phyloP scores from a whole-genome alignment of 1,284 basidiomycete species.

The Fomitopsis pinicola region DNA sequence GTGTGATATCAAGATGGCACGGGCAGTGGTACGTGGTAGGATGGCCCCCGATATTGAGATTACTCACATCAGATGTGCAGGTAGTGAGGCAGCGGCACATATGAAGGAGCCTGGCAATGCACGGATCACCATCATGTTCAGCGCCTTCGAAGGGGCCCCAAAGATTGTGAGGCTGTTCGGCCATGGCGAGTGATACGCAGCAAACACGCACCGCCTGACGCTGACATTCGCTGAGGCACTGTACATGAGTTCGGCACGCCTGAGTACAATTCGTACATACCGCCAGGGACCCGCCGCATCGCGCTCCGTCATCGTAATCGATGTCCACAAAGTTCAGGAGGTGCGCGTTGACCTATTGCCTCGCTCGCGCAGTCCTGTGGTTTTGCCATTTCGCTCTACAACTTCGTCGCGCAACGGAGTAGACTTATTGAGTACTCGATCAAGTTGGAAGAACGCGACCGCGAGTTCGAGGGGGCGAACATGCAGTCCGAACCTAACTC shows the following conservation, averaged over 20 bases:
- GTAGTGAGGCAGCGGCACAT: slow-evolving; percentile 52
- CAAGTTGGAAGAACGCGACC: slow-evolving; percentile 28
- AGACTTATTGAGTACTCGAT: slow-evolving; percentile 29
- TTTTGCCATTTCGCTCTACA: slow-evolving; percentile 46
- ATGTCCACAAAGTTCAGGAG: slow-evolving; percentile 41
- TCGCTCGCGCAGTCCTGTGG: slow-evolving; percentile 44
- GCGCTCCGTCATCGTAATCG: slow-evolving; percentile 45
- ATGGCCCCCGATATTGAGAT: neutral
- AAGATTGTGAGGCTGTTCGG: slow-evolving; percentile 49
- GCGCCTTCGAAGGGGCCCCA: slow-evolving; percentile 50
- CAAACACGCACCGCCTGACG: too few relatives aligned
- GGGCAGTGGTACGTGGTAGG: slow-evolving; percentile 42
- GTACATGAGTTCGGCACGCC: slow-evolving; percentile 51
- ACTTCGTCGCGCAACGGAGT: slow-evolving; percentile 41
- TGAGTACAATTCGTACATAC: slow-evolving; percentile 42
- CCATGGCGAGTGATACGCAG: slow-evolving; percentile 28
- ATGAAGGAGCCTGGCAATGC: slow-evolving; percentile 46
- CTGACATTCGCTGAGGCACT: slow-evolving; percentile 29
- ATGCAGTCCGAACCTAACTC: too few relatives aligned
- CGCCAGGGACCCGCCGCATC: slow-evolving; percentile 39
- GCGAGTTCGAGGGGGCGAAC: neutral
- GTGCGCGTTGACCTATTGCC: neutral
- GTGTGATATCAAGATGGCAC: slow-evolving; percentile 57
- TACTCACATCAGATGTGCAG: slow-evolving; percentile 21
- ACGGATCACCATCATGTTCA: slow-evolving; percentile 51